A percentile compares a stretch with the other conserved stretches of the same genome.
phyloP scores from a whole-genome alignment of 2,329 filamentous ascomycete species.

The Penicillium sp. region DNA sequence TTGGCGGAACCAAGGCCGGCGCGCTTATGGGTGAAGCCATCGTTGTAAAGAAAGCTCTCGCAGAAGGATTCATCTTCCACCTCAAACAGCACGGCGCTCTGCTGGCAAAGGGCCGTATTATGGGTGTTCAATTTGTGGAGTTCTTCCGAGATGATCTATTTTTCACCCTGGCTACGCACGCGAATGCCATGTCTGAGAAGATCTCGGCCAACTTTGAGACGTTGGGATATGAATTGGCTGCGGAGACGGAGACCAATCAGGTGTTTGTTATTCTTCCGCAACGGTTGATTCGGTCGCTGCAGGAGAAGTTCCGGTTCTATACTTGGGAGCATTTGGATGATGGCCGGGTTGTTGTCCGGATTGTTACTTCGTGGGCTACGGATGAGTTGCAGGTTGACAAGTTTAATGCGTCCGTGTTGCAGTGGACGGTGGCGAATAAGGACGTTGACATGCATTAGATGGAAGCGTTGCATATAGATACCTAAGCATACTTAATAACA shows the following conservation, averaged over 20 bases:
- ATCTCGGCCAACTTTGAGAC: slow-evolving; percentile 49
- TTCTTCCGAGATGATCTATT: slow-evolving; percentile 51
- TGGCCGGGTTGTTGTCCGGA: slow-evolving; percentile 45
- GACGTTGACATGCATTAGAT: slow-evolving; percentile 6
- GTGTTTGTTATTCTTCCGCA: slow-evolving; percentile 52
- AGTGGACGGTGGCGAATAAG: slow-evolving; percentile 28
- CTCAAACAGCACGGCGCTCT: slow-evolving; percentile 56
- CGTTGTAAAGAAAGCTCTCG: slow-evolving; percentile 50
- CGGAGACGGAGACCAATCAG: slow-evolving; percentile 55
- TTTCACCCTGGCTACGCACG: slow-evolving; percentile 50
- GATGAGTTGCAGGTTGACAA: slow-evolving; percentile 46
- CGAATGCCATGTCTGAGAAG: slow-evolving; percentile 49
- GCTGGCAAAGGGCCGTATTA: slow-evolving; percentile 53
- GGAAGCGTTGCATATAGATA: not conserved
- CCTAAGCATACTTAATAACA: not conserved
- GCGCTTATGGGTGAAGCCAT: slow-evolving; percentile 55
- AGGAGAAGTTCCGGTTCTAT: slow-evolving; percentile 52
- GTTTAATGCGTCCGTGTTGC: slow-evolving; percentile 33
- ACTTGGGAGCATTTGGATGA: slow-evolving; percentile 51
- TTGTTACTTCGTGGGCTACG: slow-evolving; percentile 57
- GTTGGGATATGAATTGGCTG: slow-evolving; percentile 47
- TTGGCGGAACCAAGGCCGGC: slow-evolving; percentile 57
- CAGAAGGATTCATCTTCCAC: slow-evolving; percentile 54
- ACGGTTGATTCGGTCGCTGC: slow-evolving; percentile 41
- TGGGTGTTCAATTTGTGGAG: slow-evolving; percentile 55